Evolutionary conservation across 2,329 filamentous ascomycete genomes (phyloP).

Genomic region (Alternaria sp.): DNA sequence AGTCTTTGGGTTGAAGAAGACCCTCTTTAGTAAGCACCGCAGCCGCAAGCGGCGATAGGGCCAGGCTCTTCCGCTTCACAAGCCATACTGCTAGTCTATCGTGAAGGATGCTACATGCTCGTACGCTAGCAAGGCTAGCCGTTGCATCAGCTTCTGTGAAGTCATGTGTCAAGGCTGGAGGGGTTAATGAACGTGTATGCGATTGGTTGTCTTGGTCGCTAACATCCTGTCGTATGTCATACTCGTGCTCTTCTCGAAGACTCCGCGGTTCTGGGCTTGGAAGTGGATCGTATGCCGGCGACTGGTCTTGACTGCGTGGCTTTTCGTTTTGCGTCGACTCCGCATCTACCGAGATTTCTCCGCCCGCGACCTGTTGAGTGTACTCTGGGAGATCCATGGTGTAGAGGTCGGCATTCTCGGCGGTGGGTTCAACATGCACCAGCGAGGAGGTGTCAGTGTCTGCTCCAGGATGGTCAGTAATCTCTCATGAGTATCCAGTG

Average conservation of each 20-base stretch:
- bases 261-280: neutral
- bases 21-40: constrained; percentile 36
- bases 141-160: neutral
- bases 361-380: constrained; percentile 12
- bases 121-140: constrained; percentile 5
- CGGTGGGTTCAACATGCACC: neutral
- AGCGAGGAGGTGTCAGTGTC: neutral
- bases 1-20: constrained; percentile 27
- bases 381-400: constrained; percentile 27
- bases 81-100: constrained; percentile 38
- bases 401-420: constrained; percentile 26
- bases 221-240: neutral
- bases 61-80: constrained; percentile 29
- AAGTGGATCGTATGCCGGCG: neutral
- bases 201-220: neutral
- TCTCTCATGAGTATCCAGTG: neutral
- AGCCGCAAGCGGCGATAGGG: constrained; percentile 36
- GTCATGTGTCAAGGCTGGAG: neutral
- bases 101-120: constrained; percentile 30
- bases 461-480: neutral
- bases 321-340: constrained; percentile 21
- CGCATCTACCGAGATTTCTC: constrained; percentile 26
- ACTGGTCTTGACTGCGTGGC: neutral
- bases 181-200: neutral
- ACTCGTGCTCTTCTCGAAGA: neutral